Percentiles rank a stretch among this genome's conserved stretches.
Evolutionary conservation across 164 flowering plant species (phyloP).

Genomic region (Tetrastigma voinierianum): DNA sequence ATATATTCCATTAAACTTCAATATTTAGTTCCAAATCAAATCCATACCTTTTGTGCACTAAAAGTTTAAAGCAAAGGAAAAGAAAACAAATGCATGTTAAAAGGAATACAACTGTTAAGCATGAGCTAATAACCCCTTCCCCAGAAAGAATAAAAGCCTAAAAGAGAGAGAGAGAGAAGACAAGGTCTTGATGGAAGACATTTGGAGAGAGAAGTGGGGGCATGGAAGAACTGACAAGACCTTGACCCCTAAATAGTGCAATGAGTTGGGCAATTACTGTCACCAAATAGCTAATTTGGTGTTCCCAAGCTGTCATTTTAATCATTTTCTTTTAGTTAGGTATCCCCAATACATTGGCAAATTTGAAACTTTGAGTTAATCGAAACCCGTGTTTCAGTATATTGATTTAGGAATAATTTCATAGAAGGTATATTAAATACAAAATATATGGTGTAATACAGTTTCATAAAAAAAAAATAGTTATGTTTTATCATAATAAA

Average conservation of each 20-base stretch:
- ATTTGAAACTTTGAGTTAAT: too few species aligned
- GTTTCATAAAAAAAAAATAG: too few species aligned
- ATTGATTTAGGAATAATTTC: too few species aligned
- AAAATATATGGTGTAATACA: too few species aligned
- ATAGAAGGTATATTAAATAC: too few species aligned
- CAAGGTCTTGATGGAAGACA: not conserved
- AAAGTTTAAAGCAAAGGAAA: too few species aligned
- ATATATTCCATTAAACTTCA: too few species aligned
- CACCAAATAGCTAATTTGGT: not conserved
- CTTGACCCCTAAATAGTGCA: not conserved
- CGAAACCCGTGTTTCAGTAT: too few species aligned
- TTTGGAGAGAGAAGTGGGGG: not conserved
- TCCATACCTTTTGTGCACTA: not conserved
- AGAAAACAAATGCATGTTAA: too few species aligned
- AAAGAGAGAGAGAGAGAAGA: not conserved
- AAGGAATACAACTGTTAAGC: slow-evolving; percentile 18
- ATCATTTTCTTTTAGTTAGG: not conserved
- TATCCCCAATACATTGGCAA: too few species aligned
- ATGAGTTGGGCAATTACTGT: not conserved
- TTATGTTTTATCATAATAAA: too few species aligned
- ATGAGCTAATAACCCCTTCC: slow-evolving; percentile 1
- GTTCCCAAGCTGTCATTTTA: not conserved
- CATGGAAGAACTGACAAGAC: not conserved
- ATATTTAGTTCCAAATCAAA: too few species aligned
- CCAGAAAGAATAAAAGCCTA: not conserved